phyloP scores from a whole-genome alignment of 2,329 filamentous ascomycete genomes.

The Alternaria sp. region DNA sequence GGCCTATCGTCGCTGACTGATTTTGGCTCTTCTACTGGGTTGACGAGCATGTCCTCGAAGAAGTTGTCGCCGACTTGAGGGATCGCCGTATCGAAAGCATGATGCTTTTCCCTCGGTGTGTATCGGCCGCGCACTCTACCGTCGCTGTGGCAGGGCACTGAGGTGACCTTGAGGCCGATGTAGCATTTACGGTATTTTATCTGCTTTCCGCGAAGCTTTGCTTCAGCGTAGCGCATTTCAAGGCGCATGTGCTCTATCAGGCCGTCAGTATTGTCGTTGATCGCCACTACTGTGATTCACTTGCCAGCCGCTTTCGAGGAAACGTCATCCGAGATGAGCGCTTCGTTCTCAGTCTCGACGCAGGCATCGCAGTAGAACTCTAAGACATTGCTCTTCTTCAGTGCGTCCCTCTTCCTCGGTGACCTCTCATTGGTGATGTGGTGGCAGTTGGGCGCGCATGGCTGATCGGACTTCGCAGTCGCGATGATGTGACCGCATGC shows the following conservation, averaged over 20 bases:
- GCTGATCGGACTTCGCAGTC: constrained; percentile 6
- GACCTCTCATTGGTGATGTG: neutral
- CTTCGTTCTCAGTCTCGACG: constrained; percentile 12
- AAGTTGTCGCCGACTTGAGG: constrained; percentile 25
- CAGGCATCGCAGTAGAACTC: constrained; percentile 27
- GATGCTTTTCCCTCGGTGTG: constrained; percentile 3
- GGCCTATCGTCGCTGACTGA: neutral
- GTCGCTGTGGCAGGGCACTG: constrained; percentile 19
- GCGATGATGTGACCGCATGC: constrained; percentile 19
- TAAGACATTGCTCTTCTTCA: neutral
- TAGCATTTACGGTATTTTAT: constrained; percentile 22
- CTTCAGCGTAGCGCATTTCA: neutral
- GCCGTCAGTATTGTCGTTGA: neutral
- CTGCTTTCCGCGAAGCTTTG: constrained; percentile 7
- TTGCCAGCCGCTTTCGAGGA: constrained; percentile 4
- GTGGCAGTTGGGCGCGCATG: constrained; percentile 25
- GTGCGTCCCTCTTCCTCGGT: neutral
- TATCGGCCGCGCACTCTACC: constrained; percentile 2
- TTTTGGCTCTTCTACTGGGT: neutral
- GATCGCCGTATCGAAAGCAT: constrained; percentile 19
- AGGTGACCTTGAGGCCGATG: constrained; percentile 19
- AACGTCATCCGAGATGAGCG: neutral
- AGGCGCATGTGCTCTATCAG: constrained; percentile 7
- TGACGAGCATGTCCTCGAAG: constrained; percentile 24
- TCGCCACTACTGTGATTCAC: neutral